Evolutionary conservation across 2,329 filamentous ascomycete species (phyloP).

Genomic region (Penicillium sp.): DNA sequence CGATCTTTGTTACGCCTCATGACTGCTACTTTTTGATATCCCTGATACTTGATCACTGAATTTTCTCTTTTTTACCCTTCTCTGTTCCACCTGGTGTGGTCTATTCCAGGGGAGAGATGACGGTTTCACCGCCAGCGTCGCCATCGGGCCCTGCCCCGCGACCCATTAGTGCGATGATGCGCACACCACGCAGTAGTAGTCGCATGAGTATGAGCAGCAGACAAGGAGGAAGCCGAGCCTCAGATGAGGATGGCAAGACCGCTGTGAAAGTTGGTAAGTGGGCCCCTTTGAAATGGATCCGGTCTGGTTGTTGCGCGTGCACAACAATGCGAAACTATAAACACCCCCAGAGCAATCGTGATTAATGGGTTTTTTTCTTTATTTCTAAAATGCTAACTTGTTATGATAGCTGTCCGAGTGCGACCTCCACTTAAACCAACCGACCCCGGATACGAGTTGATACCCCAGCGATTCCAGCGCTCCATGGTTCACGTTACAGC

Average conservation of each 20-base stretch:
- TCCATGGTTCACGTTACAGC: slow-evolving; percentile 89
- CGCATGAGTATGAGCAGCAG: slow-evolving; percentile 80
- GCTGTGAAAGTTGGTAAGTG: slow-evolving; percentile 94
- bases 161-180: slow-evolving; percentile 79
- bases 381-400: neutral
- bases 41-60: neutral
- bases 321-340: neutral
- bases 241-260: slow-evolving; percentile 85
- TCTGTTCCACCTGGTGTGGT: slow-evolving; percentile 21
- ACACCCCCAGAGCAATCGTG: neutral
- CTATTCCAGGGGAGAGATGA: slow-evolving; percentile 44
- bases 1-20: slow-evolving; percentile 18
- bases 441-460: slow-evolving; percentile 91
- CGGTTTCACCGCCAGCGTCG: slow-evolving; percentile 69
- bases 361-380: neutral
- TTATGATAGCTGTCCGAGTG: slow-evolving; percentile 75
- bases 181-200: slow-evolving; percentile 74
- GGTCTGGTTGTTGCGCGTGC: neutral
- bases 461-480: slow-evolving; percentile 91
- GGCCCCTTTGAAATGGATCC: neutral
- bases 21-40: slow-evolving; percentile 7
- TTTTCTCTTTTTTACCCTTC: neutral
- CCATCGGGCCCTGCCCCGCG: slow-evolving; percentile 60
- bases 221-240: slow-evolving; percentile 73
- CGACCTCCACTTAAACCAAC: slow-evolving; percentile 78